Conservation (phyloP, 2,329 filamentous ascomycete genomes). For the Penicillium sp. region DNA sequence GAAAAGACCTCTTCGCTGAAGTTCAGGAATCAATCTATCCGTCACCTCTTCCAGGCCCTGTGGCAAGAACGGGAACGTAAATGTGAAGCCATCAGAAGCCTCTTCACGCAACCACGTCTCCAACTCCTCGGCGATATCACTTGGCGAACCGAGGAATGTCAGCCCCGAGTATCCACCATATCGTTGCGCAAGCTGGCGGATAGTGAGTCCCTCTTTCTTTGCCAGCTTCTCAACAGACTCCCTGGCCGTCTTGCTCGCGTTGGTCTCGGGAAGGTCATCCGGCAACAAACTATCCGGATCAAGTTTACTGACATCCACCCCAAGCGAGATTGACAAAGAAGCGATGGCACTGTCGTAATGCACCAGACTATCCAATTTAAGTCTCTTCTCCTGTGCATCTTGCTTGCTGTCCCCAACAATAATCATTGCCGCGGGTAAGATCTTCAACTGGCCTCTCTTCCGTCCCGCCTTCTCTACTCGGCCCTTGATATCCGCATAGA, state of each 20-base stretch:
- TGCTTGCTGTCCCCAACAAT: slow-evolving; percentile 52
- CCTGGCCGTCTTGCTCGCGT: slow-evolving; percentile 54
- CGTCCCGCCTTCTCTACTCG: slow-evolving; percentile 49
- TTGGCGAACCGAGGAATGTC: slow-evolving; percentile 53
- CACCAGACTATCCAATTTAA: slow-evolving; percentile 53
- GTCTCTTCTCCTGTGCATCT: slow-evolving; percentile 51
- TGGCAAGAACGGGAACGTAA: slow-evolving; percentile 52
- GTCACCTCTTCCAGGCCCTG: slow-evolving; percentile 54
- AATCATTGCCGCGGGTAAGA: slow-evolving; percentile 54
- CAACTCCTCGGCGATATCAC: slow-evolving; percentile 53
- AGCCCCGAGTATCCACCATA: slow-evolving; percentile 53
- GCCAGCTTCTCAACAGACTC: slow-evolving; percentile 50
- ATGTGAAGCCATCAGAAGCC: slow-evolving; percentile 54
- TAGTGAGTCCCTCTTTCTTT: slow-evolving; percentile 47
- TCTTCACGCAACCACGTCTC: slow-evolving; percentile 50
- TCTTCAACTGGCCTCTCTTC: slow-evolving; percentile 50
- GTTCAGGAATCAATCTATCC: slow-evolving; percentile 50
- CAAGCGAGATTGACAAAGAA: slow-evolving; percentile 52
- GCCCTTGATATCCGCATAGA: slow-evolving; percentile 55
- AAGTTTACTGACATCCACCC: slow-evolving; percentile 49
- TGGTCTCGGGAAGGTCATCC: slow-evolving; percentile 53
- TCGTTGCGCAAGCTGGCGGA: slow-evolving; percentile 54
- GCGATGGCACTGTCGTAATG: slow-evolving; percentile 57
- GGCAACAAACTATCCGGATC: slow-evolving; percentile 54
- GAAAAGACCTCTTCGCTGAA: slow-evolving; percentile 54